Base-by-base conservation (phyloP, 2,329 filamentous ascomycete genomes). In the Neospermospora avenae region DNA sequence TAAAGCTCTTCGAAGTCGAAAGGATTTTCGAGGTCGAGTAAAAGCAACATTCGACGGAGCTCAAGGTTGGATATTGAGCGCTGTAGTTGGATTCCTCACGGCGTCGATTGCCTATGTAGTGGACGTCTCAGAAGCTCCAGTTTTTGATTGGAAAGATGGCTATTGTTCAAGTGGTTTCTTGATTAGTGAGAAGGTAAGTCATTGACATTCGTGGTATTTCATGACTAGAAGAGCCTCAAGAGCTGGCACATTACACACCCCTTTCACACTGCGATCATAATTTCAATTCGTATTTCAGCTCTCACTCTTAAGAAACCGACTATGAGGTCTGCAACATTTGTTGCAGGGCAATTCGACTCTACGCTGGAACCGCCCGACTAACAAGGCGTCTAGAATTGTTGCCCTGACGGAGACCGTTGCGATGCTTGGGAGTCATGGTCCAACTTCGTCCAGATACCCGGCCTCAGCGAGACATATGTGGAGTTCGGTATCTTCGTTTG, bases 21-120 rank as follows among this genome's bases (percentile, higher is more conserved):
- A 89, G 73, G 95, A 93, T 75, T 82, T 96, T 62, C 87, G 88
- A 72, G 93, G 93, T n/a, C 86, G 89, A 51, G 67, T 96, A 14
- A 78, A 84, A 48, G 83, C 90, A 1, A 82, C 89, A 70, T 90
- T 95, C 61, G 95, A 99, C 71, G 89, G 90, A 53, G 87, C 89
- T 3, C 93, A 98, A 75, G 95, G 93, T 48, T 99, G 95, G 95
- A 85, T 98, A 59, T 78, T 98, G 48, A 95, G 95, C 56, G 93
- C 92, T 6, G 77, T 98, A 22, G 95, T 96, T 58, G 95, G 95
- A 31, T 86, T 91, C 66, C 77, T 96, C 34, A 91, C 95, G 0
- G 95, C 95, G 10, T 79, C 88, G 8, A 80, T 96, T 59, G 95
- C 95, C 18, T 99, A 97, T 74, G 82, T 88, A 46, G 91, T 98